Conservation (phyloP, 768 basidiomycete genomes). For the Rhizopogon salebrosus region DNA sequence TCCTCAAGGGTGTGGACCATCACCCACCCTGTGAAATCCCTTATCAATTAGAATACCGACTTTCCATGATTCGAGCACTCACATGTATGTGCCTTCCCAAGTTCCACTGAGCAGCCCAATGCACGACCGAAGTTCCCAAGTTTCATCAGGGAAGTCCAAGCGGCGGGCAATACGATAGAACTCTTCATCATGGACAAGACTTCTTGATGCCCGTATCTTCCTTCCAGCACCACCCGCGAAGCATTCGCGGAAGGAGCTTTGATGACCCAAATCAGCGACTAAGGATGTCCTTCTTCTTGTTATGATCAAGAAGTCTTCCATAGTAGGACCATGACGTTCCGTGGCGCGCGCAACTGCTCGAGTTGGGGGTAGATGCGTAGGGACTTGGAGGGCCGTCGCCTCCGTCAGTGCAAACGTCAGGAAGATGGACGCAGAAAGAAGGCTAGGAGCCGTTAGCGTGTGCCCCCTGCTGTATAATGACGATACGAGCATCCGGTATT, state of each 20-base stretch:
- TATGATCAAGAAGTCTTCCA: slow-evolving; percentile 45
- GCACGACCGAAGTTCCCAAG: slow-evolving; percentile 26
- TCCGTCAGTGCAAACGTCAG: slow-evolving; percentile 51
- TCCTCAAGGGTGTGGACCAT: not conserved
- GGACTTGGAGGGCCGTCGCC: slow-evolving; percentile 35
- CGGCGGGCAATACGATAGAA: slow-evolving; percentile 29
- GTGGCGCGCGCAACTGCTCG: slow-evolving; percentile 39
- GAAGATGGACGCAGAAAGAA: slow-evolving; percentile 43
- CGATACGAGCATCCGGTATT: slow-evolving; percentile 1
- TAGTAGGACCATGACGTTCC: slow-evolving; percentile 46
- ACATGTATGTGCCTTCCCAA: slow-evolving; percentile 59
- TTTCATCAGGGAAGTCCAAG: slow-evolving; percentile 11
- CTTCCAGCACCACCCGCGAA: slow-evolving; percentile 25
- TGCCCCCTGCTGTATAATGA: slow-evolving; percentile 18
- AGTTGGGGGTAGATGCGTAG: slow-evolving; percentile 47
- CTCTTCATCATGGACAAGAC: slow-evolving; percentile 30
- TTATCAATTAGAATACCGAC: slow-evolving; percentile 2
- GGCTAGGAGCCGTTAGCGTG: slow-evolving; percentile 28
- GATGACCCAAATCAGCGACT: slow-evolving; percentile 38
- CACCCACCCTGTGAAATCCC: not conserved
- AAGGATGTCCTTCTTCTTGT: slow-evolving; percentile 41
- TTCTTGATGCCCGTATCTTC: slow-evolving; percentile 29
- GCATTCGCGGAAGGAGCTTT: slow-evolving; percentile 23
- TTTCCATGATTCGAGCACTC: slow-evolving; percentile 30
- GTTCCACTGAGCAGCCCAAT: slow-evolving; percentile 45